phyloP scores from a whole-genome alignment of 2,329 filamentous ascomycete species.

The Acephala macrosclerotiorum region DNA sequence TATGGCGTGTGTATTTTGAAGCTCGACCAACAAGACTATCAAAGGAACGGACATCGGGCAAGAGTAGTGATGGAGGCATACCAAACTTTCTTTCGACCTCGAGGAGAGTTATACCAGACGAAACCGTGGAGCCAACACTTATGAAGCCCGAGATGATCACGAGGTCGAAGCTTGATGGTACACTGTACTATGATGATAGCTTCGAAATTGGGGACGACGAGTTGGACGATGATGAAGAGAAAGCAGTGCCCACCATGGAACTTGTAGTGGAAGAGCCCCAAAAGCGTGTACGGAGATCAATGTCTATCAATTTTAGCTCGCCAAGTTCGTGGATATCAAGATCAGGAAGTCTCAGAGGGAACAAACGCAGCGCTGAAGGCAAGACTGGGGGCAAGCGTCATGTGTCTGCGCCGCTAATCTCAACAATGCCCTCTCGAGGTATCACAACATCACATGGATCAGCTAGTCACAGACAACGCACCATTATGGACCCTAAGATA shows the following conservation, averaged over 20 bases:
- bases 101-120: constrained; percentile 41
- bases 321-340: constrained; percentile 63
- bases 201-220: constrained; percentile 37
- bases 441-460: constrained; percentile 38
- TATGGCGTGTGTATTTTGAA: constrained; percentile 44
- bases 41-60: constrained; percentile 40
- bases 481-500: constrained; percentile 37
- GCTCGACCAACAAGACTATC: constrained; percentile 41
- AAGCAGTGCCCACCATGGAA: constrained; percentile 36
- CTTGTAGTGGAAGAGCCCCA: constrained; percentile 49
- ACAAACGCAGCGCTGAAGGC: constrained; percentile 57
- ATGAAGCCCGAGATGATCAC: constrained; percentile 42
- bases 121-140: constrained; percentile 38
- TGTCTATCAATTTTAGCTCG: constrained; percentile 67
- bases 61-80: constrained; percentile 36
- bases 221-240: constrained; percentile 25
- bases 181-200: constrained; percentile 37
- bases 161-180: constrained; percentile 20
- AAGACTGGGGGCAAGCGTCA: constrained; percentile 54
- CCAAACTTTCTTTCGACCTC: constrained; percentile 39
- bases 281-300: constrained; percentile 58
- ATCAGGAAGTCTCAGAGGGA: constrained; percentile 62
- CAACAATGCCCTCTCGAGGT: constrained; percentile 39
- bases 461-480: constrained; percentile 27
- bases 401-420: constrained; percentile 61